Percentiles rank a stretch among this genome's conserved stretches.
Conservation (phyloP, 208 protist species). For the Acanthamoeba lenticulata region DNA sequence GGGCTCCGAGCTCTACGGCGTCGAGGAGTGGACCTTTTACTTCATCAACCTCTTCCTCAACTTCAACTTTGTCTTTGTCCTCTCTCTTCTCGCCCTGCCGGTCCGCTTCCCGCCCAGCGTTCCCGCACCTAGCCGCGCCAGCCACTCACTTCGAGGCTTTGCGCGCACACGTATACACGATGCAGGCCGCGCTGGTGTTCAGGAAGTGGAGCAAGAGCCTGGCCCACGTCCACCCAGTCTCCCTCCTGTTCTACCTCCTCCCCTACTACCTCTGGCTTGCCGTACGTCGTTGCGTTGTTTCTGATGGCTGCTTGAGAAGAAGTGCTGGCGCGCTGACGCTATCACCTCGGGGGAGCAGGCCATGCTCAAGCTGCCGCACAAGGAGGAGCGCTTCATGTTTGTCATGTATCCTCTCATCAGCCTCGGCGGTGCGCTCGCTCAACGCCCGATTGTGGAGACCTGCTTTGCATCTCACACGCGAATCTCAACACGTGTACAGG, state of each 20-base stretch:
- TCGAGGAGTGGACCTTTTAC: conserved; percentile 94
- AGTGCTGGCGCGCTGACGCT: not conserved
- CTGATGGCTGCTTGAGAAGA: not conserved
- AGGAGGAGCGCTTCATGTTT: conserved; percentile 95
- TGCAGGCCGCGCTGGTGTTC: conserved; percentile 64
- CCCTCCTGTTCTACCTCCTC: not conserved
- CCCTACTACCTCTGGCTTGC: conserved; percentile 65
- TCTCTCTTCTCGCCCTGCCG: conserved; percentile 77
- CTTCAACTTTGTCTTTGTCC: conserved; percentile 92
- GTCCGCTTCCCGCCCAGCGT: conserved; percentile 9
- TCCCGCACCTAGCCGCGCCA: not conserved
- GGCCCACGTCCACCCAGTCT: not conserved
- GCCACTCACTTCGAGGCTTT: not conserved
- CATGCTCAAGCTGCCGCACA: conserved; percentile 92
- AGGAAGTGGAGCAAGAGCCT: conserved; percentile 62
- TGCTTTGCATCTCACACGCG: not conserved
- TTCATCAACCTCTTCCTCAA: conserved; percentile 94
- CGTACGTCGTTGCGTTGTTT: not conserved
- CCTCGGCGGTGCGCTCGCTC: conserved; percentile 82
- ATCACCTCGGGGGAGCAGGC: conserved; percentile 24
- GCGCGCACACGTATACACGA: not conserved
- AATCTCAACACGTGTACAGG: not conserved
- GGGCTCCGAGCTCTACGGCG: conserved; percentile 92
- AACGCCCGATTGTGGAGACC: too few species aligned
- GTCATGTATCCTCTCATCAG: conserved; percentile 93